A percentile compares a stretch with the other conserved stretches of the same genome.
Conservation (phyloP, 1,284 basidiomycete species). For the Ceratobasidium theobromae region DNA sequence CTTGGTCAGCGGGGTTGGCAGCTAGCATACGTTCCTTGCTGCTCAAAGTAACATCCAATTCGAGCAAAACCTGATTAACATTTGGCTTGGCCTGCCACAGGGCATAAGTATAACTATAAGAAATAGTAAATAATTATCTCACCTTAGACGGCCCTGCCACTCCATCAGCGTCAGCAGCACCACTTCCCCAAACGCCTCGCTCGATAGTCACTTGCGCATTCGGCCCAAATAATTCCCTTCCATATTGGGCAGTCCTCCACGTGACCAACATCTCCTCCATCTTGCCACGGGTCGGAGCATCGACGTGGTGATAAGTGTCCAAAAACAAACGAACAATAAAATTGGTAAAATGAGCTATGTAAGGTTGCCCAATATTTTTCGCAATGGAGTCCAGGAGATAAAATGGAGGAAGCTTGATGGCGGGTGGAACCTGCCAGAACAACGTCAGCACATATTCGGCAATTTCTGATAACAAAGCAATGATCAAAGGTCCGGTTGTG, state of each 20-base stretch:
- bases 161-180: conserved; percentile 5
- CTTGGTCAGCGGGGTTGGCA: conserved; percentile 65
- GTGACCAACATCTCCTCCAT: conserved; percentile 96
- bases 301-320: conserved; percentile 81
- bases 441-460: conserved; percentile 34
- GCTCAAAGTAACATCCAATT: conserved; percentile 73
- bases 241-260: conserved; percentile 81
- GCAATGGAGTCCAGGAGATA: conserved; percentile 96
- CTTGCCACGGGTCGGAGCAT: conserved; percentile 79
- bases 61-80: conserved; percentile 68
- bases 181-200: conserved; percentile 64
- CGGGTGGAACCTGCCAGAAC: conserved; percentile 74
- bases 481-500: conserved; percentile 13
- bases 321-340: conserved; percentile 79
- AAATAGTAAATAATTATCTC: conserved; percentile 36
- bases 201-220: conserved; percentile 74
- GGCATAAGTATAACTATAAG: conserved; percentile 49
- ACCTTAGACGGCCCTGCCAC: conserved; percentile 21
- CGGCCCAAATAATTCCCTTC: conserved; percentile 81
- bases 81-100: conserved; percentile 48
- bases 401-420: conserved; percentile 89
- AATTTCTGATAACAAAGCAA: conserved; percentile 36
- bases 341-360: conserved; percentile 76
- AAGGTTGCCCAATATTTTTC: conserved; percentile 90
- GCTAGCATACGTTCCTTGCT: conserved; percentile 71